phyloP scores from a whole-genome alignment of 2,329 filamentous ascomycete genomes.

The Botrytis elliptica region DNA sequence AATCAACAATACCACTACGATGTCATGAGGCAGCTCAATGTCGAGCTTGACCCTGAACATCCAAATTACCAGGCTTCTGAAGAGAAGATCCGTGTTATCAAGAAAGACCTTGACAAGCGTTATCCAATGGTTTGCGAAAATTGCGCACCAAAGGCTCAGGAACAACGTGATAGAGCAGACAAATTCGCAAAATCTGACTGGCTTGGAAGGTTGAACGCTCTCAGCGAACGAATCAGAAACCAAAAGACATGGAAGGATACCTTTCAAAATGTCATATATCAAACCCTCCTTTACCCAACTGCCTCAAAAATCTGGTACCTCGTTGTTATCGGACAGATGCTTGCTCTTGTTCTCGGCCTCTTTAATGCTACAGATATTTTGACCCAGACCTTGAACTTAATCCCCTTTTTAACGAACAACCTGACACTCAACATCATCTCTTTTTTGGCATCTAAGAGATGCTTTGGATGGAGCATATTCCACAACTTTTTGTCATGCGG shows the following conservation, averaged over 20 bases:
- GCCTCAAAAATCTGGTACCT: slow-evolving; percentile 31
- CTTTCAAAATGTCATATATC: slow-evolving; percentile 15
- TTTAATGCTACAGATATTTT: slow-evolving; percentile 14
- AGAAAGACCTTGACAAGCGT: slow-evolving; percentile 69
- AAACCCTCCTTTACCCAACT: slow-evolving; percentile 23
- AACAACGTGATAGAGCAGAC: slow-evolving; percentile 65
- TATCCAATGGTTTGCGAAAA: slow-evolving; percentile 86
- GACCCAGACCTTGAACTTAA: neutral
- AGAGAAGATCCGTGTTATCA: slow-evolving; percentile 65
- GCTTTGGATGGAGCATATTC: slow-evolving; percentile 46
- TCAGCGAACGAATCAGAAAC: slow-evolving; percentile 12
- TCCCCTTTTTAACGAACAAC: slow-evolving; percentile 4
- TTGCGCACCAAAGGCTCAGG: slow-evolving; percentile 73
- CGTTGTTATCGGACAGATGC: slow-evolving; percentile 33
- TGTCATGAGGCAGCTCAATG: slow-evolving; percentile 77
- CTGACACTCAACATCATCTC: neutral
- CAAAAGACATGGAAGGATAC: slow-evolving; percentile 19
- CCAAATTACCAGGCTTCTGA: slow-evolving; percentile 67
- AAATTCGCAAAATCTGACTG: slow-evolving; percentile 61
- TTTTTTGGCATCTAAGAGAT: slow-evolving; percentile 22
- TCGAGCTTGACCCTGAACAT: slow-evolving; percentile 61
- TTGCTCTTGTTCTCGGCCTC: slow-evolving; percentile 32
- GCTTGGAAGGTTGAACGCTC: slow-evolving; percentile 52
- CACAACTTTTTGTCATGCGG: slow-evolving; percentile 54
- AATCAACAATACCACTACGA: slow-evolving; percentile 83